Evolutionary conservation across 352 stramenopile genomes (phyloP).

Genomic region (Phytopythium vexans): DNA sequence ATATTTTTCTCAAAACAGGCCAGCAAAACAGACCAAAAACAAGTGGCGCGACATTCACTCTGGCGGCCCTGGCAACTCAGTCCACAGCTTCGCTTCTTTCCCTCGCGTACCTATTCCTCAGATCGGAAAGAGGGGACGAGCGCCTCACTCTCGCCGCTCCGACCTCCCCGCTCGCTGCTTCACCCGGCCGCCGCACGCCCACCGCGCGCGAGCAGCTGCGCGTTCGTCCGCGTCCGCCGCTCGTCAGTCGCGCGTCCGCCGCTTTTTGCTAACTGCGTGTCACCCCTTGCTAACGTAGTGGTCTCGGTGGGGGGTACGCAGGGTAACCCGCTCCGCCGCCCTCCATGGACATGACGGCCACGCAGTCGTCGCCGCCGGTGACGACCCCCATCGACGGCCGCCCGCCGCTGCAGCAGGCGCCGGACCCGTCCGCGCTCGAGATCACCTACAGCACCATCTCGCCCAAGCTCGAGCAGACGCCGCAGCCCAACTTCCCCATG

Average conservation of each 20-base stretch:
- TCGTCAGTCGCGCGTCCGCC: not conserved
- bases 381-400: slow-evolving; percentile 12
- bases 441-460: slow-evolving; percentile 83
- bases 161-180: not conserved
- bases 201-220: not conserved
- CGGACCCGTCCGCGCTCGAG: slow-evolving; percentile 42
- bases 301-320: too few species aligned
- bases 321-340: not conserved
- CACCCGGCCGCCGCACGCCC: too few species aligned
- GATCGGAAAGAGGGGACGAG: slow-evolving; percentile 3
- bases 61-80: not conserved
- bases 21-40: too few species aligned
- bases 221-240: not conserved
- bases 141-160: slow-evolving; percentile 3
- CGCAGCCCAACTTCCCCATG: slow-evolving; percentile 48
- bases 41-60: too few species aligned
- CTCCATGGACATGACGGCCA: slow-evolving; percentile 8
- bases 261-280: not conserved
- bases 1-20: too few species aligned
- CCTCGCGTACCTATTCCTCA: slow-evolving; percentile 6
- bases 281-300: not conserved
- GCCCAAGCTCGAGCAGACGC: slow-evolving; percentile 57
- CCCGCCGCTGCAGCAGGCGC: slow-evolving; percentile 14
- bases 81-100: not conserved
- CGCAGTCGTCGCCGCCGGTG: slow-evolving; percentile 4